Base-by-base conservation (phyloP, 495 filamentous ascomycete species). In the Pseudomonodictys pantanalensis region DNA sequence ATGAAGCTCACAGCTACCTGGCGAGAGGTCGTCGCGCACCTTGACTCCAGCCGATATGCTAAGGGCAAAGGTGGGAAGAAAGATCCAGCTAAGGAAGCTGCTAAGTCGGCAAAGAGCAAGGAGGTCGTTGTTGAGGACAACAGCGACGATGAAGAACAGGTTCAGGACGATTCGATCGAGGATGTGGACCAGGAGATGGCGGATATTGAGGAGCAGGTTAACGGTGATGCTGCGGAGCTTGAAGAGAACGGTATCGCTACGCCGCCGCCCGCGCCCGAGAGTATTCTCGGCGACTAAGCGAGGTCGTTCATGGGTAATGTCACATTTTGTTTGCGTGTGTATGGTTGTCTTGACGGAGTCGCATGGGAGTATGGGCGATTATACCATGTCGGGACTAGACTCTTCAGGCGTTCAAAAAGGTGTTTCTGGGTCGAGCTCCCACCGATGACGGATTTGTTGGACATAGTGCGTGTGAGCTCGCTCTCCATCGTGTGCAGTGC, bases 11-110 rank as follows among this genome's bases (percentile, higher is more conserved):
- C 91, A 0, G 71, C 75, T 3, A 92, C 91, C 65, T 88, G 89
- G 71, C 83, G 81, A 62, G 89, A 90, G 62, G 83, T 95, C 6
- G 72, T 96, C 12, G 82, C 79, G 15, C 88, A 84, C 66, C 69
- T 97, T 1, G 89, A 90, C 60, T 82, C 85, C 60, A 74, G 73
- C 28, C 81, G 80, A 64, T 59, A 75, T 28, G 59, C 55, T 10
- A 81, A 76, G 67, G 76, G 50, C 2, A 68, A 68, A 43, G 69
- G 69, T 26, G 64, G 70, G 55, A 68, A 75, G 33, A 66, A 62
- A 49, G 49, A 65, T 57, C 12, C 24, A 18, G 33, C 28, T n/a
- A 50, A 25, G 52, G 42, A 43, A 15, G 56, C 55, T 39, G 70
- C 77, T 41, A 70, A 69, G 24, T 75, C 76, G 45, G 75, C 73